phyloP scores from a whole-genome alignment of 768 basidiomycete genomes.

The Sarcodon sp. region DNA sequence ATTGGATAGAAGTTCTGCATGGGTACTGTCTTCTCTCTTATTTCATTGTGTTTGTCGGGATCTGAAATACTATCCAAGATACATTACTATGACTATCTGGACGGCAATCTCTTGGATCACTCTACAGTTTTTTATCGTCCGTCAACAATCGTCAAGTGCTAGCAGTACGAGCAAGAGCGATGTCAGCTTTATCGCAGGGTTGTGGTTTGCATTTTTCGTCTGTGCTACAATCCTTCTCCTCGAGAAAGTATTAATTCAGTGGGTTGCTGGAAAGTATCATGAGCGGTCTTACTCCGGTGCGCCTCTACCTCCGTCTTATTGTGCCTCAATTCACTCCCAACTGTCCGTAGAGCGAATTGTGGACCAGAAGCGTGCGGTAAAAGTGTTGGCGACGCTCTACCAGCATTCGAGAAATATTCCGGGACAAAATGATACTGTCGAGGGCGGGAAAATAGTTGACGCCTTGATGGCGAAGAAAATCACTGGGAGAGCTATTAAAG shows the following conservation, averaged over 20 bases:
- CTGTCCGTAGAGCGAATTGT: slow-evolving; percentile 50
- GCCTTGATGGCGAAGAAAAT: slow-evolving; percentile 45
- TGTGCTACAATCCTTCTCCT: slow-evolving; percentile 58
- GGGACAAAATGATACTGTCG: slow-evolving; percentile 53
- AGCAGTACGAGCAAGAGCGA: slow-evolving; percentile 21
- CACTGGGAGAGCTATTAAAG: slow-evolving; percentile 60
- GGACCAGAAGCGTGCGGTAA: slow-evolving; percentile 72
- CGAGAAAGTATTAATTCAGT: slow-evolving; percentile 82
- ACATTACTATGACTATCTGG: slow-evolving; percentile 62
- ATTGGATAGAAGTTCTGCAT: slow-evolving; percentile 58
- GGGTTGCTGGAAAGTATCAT: slow-evolving; percentile 76
- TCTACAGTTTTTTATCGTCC: slow-evolving; percentile 56
- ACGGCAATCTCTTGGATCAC: slow-evolving; percentile 53
- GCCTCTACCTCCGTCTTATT: slow-evolving; percentile 5
- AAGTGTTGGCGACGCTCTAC: slow-evolving; percentile 62
- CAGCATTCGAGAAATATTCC: slow-evolving; percentile 63
- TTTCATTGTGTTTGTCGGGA: not conserved
- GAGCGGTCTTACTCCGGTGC: slow-evolving; percentile 57
- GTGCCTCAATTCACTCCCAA: not conserved
- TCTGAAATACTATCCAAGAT: slow-evolving; percentile 18
- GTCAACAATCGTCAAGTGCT: slow-evolving; percentile 19
- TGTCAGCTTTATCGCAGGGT: slow-evolving; percentile 43
- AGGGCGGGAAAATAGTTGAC: slow-evolving; percentile 17
- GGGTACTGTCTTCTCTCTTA: slow-evolving; percentile 22
- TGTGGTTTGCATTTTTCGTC: slow-evolving; percentile 64